Percentiles rank a stretch among this genome's conserved stretches.
Evolutionary conservation across 139 green algal genomes (phyloP).

Genomic region (Chlamydomonas eustigma): DNA sequence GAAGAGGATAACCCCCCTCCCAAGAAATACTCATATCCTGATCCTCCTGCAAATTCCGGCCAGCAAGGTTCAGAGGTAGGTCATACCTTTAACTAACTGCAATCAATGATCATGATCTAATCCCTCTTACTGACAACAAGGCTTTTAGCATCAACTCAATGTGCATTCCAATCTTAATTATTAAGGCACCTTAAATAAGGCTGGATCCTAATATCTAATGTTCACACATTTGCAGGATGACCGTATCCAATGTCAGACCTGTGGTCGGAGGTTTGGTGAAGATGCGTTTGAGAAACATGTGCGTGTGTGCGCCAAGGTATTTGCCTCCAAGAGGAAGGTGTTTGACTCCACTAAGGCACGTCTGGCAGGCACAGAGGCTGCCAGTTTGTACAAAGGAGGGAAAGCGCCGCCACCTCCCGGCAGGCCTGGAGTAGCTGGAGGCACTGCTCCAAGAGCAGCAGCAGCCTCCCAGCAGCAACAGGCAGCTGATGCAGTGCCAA

Average conservation of each 20-base stretch:
- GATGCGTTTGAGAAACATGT: constrained; percentile 44
- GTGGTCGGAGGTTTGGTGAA: constrained; percentile 37
- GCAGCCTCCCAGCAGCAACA: neutral
- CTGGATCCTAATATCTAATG: no score
- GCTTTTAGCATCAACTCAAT: no score
- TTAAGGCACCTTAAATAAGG: no score
- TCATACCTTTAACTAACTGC: no score
- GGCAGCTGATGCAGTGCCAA: constrained; percentile 12
- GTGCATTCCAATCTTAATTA: no score
- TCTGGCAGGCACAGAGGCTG: constrained; percentile 35
- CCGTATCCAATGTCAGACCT: constrained; percentile 33
- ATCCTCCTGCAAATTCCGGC: no score
- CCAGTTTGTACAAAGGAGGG: constrained; percentile 6
- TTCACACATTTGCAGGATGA: no score
- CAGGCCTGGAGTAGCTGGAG: neutral
- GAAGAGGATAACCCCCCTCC: neutral
- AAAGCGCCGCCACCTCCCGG: neutral
- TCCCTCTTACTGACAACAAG: no score
- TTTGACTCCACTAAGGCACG: constrained; percentile 37
- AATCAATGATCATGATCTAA: no score
- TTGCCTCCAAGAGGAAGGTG: constrained; percentile 38
- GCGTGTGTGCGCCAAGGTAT: constrained; percentile 41
- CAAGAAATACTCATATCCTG: neutral
- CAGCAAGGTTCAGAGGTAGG: no score
- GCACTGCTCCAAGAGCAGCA: neutral